Evolutionary conservation across 306 rosid species (phyloP).

Genomic region (Malus domestica): ASM211411v1 NC_041805.1:24259001-24259500

Average conservation of each 20-base stretch:
- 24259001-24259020: not conserved
- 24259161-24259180: not conserved
- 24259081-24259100: not conserved
- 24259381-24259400: conserved; percentile 32
- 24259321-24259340: conserved; percentile 62
- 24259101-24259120: not conserved
- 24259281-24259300: conserved; percentile 61
- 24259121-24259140: not conserved
- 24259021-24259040: not conserved
- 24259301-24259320: conserved; percentile 52
- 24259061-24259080: not conserved
- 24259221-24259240: conserved; percentile 47
- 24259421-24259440: conserved; percentile 43
- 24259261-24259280: conserved; percentile 36
- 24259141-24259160: not conserved
- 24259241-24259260: conserved; percentile 32
- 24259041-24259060: too few species aligned
- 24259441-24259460: conserved; percentile 67
- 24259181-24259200: not conserved
- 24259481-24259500: conserved; percentile 53
- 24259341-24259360: conserved; percentile 43
- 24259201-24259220: conserved; percentile 54
- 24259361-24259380: conserved; percentile 58
- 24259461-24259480: conserved; percentile 46
- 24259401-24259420: conserved; percentile 23